Conservation (phyloP, 2,329 filamentous ascomycete species). For the Trichoderma cornu-damae region DNA sequence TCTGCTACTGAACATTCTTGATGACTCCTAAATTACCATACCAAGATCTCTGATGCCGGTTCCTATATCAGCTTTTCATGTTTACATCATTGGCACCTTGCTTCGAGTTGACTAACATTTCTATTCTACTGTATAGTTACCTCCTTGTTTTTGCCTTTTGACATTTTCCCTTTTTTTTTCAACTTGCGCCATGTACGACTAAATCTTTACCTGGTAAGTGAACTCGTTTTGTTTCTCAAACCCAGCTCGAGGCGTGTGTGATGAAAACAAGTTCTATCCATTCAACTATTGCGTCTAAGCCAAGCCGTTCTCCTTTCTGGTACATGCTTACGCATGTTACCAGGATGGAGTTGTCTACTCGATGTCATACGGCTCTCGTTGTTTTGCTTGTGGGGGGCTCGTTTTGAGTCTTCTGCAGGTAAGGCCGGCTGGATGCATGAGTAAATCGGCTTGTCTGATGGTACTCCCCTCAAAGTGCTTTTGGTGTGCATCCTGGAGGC, state of each 20-base stretch:
- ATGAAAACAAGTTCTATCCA: conserved; percentile 62
- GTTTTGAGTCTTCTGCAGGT: conserved; percentile 47
- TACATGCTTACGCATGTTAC: conserved; percentile 51
- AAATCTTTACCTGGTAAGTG: neutral
- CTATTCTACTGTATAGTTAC: conserved; percentile 3
- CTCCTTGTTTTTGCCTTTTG: neutral
- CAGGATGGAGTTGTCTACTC: conserved; percentile 64
- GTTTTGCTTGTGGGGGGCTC: conserved; percentile 43
- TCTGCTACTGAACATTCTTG: conserved; percentile 68
- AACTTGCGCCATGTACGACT: neutral
- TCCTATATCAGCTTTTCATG: neutral
- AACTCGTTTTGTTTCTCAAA: conserved; percentile 18
- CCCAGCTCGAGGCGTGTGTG: conserved; percentile 24
- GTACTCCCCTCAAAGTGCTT: neutral
- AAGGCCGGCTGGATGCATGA: conserved; percentile 60
- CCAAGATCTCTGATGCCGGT: conserved; percentile 51
- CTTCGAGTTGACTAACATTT: conserved; percentile 5
- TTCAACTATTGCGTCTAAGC: conserved; percentile 64
- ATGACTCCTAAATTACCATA: conserved; percentile 63
- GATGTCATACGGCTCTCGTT: conserved; percentile 58
- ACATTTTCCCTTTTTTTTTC: too few relatives aligned
- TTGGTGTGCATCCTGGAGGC: neutral
- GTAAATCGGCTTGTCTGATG: conserved; percentile 63
- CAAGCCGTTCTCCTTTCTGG: conserved; percentile 69
- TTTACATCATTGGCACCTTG: neutral